Percentiles rank a stretch among this genome's conserved stretches.
phyloP scores from a whole-genome alignment of 805 yeast genomes.

The Lipomyces chichibuensis region DNA sequence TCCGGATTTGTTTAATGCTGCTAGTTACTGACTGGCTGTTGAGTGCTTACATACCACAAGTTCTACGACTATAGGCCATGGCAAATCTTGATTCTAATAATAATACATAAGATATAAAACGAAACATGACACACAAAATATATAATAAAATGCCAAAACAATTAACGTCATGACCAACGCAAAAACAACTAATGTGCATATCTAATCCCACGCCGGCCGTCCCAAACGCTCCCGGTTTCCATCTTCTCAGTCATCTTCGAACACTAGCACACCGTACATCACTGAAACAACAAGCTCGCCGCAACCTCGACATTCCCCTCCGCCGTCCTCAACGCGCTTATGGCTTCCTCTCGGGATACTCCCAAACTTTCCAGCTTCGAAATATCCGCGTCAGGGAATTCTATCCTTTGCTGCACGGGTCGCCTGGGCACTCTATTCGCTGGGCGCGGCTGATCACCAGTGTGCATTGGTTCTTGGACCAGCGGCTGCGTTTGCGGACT shows the following conservation, averaged over 20 bases:
- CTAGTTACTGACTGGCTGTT: no score
- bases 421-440: conserved; percentile 6
- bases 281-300: conserved; percentile 58
- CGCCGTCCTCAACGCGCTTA: conserved; percentile 64
- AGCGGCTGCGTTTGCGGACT: conserved; percentile 14
- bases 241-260: neutral
- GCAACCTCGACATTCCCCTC: conserved; percentile 84
- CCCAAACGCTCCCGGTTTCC: neutral
- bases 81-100: neutral
- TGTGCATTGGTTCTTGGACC: conserved; percentile 5
- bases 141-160: conserved; percentile 3
- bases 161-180: neutral
- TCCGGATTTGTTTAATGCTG: no score
- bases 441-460: conserved; percentile 5
- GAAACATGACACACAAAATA: neutral
- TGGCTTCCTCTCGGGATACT: conserved; percentile 64
- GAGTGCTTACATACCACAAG: neutral
- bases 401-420: conserved; percentile 18
- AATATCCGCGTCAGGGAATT: conserved; percentile 47
- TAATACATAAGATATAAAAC: neutral
- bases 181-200: neutral
- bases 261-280: neutral
- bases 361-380: conserved; percentile 67
- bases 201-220: conserved; percentile 1
- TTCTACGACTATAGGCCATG: neutral